Evolutionary conservation across 1,284 basidiomycete species (phyloP).

Genomic region (Paramarasmius palmivorus): DNA sequence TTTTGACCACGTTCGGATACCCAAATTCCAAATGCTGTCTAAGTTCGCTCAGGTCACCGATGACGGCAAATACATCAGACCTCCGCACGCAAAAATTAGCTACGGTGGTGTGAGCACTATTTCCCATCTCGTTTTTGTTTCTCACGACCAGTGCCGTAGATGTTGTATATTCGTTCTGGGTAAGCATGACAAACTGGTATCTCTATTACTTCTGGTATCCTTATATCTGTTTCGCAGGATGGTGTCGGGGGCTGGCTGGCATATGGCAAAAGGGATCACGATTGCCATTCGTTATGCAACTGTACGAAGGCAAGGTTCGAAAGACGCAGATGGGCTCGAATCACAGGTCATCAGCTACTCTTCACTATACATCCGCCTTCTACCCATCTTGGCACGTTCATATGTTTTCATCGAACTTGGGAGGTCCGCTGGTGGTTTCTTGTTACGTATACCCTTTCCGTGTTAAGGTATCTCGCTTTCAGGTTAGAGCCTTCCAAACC

Average conservation of each 20-base stretch:
- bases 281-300: slow-evolving; percentile 76
- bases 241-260: slow-evolving; percentile 60
- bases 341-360: neutral
- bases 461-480: slow-evolving; percentile 1
- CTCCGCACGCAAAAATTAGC: slow-evolving; percentile 73
- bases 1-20: slow-evolving; percentile 74
- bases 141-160: slow-evolving; percentile 41
- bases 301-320: slow-evolving; percentile 69
- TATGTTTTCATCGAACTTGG: slow-evolving; percentile 68
- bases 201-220: neutral
- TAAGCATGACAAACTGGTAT: slow-evolving; percentile 23
- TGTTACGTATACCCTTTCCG: neutral
- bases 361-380: neutral
- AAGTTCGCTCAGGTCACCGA: slow-evolving; percentile 73
- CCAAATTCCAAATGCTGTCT: slow-evolving; percentile 74
- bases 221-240: slow-evolving; percentile 40
- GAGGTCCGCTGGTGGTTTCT: slow-evolving; percentile 52
- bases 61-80: slow-evolving; percentile 67
- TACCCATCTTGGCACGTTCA: neutral
- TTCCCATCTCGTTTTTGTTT: slow-evolving; percentile 3
- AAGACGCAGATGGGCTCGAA: slow-evolving; percentile 24
- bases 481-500: slow-evolving; percentile 51
- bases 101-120: slow-evolving; percentile 67
- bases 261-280: slow-evolving; percentile 62
- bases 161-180: slow-evolving; percentile 70